Conservation (phyloP, 495 filamentous ascomycete genomes). For the Penicillium flavigenum region DNA sequence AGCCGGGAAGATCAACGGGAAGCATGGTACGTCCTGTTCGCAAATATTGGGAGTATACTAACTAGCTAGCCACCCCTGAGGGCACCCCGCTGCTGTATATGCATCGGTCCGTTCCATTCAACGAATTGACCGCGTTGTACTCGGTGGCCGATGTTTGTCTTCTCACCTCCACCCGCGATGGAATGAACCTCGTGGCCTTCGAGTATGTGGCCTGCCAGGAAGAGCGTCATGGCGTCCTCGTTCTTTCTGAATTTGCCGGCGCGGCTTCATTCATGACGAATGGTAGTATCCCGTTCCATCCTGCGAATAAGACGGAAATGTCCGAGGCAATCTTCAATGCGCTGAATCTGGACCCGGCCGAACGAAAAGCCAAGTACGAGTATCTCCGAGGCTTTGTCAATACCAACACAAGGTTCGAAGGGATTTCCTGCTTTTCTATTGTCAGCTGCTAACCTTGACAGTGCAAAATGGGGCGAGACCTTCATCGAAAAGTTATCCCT, state of each 20-base stretch:
- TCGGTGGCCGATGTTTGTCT: slow-evolving; percentile 87
- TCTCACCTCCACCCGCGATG: slow-evolving; percentile 87
- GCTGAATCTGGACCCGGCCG: slow-evolving; percentile 77
- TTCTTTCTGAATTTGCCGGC: slow-evolving; percentile 90
- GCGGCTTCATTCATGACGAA: slow-evolving; percentile 78
- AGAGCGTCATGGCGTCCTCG: slow-evolving; percentile 80
- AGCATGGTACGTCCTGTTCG: slow-evolving; percentile 29
- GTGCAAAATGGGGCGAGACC: slow-evolving; percentile 40
- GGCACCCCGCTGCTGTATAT: slow-evolving; percentile 94
- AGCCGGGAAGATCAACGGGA: slow-evolving; percentile 88
- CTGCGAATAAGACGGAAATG: slow-evolving; percentile 86
- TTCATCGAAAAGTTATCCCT: slow-evolving; percentile 36
- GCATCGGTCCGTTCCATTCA: slow-evolving; percentile 83
- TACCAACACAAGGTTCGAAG: slow-evolving; percentile 74
- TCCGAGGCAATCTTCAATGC: slow-evolving; percentile 82
- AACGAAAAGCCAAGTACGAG: slow-evolving; percentile 71
- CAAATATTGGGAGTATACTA: slow-evolving; percentile 1
- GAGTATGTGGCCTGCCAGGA: slow-evolving; percentile 92
- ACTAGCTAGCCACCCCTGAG: slow-evolving; percentile 67
- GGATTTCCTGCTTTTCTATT: neutral
- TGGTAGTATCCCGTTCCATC: slow-evolving; percentile 84
- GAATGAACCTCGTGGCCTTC: slow-evolving; percentile 96
- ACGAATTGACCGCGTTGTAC: slow-evolving; percentile 90
- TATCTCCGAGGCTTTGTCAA: slow-evolving; percentile 82
- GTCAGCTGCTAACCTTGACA: slow-evolving; percentile 15